Conservation (phyloP, 768 basidiomycete species). For the Gyrodon lividus region DNA sequence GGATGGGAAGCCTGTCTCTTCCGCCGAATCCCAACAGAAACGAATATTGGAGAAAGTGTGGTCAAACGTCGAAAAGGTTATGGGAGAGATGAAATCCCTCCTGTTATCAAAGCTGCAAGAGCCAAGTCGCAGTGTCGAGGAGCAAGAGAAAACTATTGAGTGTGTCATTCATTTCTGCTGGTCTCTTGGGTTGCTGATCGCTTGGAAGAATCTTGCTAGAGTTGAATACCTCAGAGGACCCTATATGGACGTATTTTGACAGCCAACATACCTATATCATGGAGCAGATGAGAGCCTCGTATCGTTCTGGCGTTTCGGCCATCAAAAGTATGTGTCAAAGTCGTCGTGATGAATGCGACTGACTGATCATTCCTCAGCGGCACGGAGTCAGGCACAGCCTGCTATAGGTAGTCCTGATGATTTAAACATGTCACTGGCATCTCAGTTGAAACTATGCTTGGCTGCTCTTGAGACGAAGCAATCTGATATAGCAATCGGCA, state of each 20-base stretch:
- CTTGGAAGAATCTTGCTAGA: constrained; percentile 77
- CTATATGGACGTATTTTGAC: constrained; percentile 95
- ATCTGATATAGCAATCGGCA: constrained; percentile 61
- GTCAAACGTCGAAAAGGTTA: constrained; percentile 91
- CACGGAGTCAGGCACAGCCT: constrained; percentile 41
- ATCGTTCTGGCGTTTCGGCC: constrained; percentile 47
- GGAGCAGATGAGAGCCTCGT: constrained; percentile 67
- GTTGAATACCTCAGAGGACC: constrained; percentile 82
- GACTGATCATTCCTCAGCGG: constrained; percentile 35
- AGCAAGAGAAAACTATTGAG: constrained; percentile 98
- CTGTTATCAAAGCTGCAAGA: constrained; percentile 82
- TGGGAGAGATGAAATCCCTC: constrained; percentile 83
- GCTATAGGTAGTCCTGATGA: constrained; percentile 37
- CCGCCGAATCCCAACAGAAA: constrained; percentile 76
- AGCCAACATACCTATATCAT: constrained; percentile 87
- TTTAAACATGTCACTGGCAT: constrained; percentile 44
- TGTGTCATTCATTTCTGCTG: constrained; percentile 35
- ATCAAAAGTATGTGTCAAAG: constrained; percentile 44
- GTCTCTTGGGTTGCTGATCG: constrained; percentile 9
- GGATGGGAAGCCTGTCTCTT: constrained; percentile 47
- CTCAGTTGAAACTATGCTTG: constrained; percentile 61
- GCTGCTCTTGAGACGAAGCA: constrained; percentile 62
- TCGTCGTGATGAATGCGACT: not conserved
- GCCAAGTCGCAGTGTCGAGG: constrained; percentile 75
- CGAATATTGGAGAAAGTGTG: constrained; percentile 96